Evolutionary conservation across 176 grass and related monocot genomes (phyloP).

Genomic region (Metroxylon sagu): DNA sequence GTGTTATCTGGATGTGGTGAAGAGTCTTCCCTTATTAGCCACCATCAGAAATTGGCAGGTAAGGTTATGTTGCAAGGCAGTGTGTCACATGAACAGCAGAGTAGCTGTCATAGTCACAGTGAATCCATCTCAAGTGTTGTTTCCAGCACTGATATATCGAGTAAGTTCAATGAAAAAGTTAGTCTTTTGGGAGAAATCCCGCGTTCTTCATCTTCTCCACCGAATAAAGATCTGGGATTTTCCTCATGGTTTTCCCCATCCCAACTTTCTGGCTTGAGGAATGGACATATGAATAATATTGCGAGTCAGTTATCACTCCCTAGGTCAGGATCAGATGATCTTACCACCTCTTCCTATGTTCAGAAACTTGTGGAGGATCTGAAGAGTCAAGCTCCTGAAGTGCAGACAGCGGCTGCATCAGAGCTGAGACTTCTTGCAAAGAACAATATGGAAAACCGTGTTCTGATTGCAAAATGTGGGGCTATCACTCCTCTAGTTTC

Average conservation of each 20-base stretch:
- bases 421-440: slow-evolving; percentile 39
- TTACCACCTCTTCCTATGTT: slow-evolving; percentile 15
- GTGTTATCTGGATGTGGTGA: slow-evolving; percentile 11
- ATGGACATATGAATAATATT: neutral
- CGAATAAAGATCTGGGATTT: slow-evolving; percentile 10
- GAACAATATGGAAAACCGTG: slow-evolving; percentile 33
- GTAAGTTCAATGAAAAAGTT: slow-evolving; percentile 36
- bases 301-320: neutral
- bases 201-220: slow-evolving; percentile 4
- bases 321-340: slow-evolving; percentile 14
- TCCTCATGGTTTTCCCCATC: slow-evolving; percentile 13
- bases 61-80: slow-evolving; percentile 5
- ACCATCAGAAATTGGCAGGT: slow-evolving; percentile 1
- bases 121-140: slow-evolving; percentile 44
- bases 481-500: slow-evolving; percentile 26
- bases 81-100: slow-evolving; percentile 19
- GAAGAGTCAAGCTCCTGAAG: slow-evolving; percentile 23
- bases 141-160: slow-evolving; percentile 30
- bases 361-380: slow-evolving; percentile 27
- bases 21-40: slow-evolving; percentile 11
- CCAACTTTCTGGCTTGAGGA: slow-evolving; percentile 7
- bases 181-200: slow-evolving; percentile 13
- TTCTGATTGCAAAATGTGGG: slow-evolving; percentile 29
- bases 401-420: slow-evolving; percentile 28
- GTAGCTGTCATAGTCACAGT: slow-evolving; percentile 26